These are phyloP conservation scores for Diplodia scrobiculata DNA, from an alignment of 2,329 filamentous ascomycete species.

Conservation along the genomic window DNA sequence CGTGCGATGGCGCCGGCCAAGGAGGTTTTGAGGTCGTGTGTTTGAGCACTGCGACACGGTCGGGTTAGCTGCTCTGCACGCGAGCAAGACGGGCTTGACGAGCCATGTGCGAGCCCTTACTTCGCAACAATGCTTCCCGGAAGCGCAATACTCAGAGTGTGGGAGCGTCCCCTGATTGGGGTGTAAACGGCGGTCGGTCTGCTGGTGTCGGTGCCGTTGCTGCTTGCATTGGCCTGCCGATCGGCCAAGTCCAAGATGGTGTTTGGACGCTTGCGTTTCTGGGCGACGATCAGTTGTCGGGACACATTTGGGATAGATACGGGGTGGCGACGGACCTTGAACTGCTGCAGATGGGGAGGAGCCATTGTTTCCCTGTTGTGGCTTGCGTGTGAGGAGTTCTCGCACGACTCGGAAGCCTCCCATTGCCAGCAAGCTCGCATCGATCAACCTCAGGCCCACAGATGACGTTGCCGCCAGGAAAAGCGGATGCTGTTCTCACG, in stretches of 20 bases:
- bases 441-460: slow-evolving; percentile 13
- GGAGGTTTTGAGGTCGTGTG: slow-evolving; percentile 73
- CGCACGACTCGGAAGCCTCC: not conserved
- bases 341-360: slow-evolving; percentile 13
- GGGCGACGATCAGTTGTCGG: not conserved
- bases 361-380: slow-evolving; percentile 17
- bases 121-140: slow-evolving; percentile 76
- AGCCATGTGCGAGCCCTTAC: slow-evolving; percentile 51
- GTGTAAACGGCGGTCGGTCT: slow-evolving; percentile 71
- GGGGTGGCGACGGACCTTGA: slow-evolving; percentile 1
- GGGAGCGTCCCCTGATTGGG: slow-evolving; percentile 64
- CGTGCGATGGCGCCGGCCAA: slow-evolving; percentile 76
- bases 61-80: slow-evolving; percentile 40
- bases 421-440: not conserved
- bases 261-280: slow-evolving; percentile 36
- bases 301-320: not conserved
- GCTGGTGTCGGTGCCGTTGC: slow-evolving; percentile 54
- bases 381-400: slow-evolving; percentile 20
- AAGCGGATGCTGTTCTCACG: not conserved
- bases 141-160: slow-evolving; percentile 76
- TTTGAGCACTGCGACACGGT: slow-evolving; percentile 60
- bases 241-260: slow-evolving; percentile 33
- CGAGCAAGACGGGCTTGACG: not conserved
- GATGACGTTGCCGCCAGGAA: not conserved
- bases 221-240: slow-evolving; percentile 8